Evolutionary conservation across 257 asterid genomes (phyloP), one percentile per base, ranked within the genome.

Genomic region (Verbascum thapsus): DNA sequence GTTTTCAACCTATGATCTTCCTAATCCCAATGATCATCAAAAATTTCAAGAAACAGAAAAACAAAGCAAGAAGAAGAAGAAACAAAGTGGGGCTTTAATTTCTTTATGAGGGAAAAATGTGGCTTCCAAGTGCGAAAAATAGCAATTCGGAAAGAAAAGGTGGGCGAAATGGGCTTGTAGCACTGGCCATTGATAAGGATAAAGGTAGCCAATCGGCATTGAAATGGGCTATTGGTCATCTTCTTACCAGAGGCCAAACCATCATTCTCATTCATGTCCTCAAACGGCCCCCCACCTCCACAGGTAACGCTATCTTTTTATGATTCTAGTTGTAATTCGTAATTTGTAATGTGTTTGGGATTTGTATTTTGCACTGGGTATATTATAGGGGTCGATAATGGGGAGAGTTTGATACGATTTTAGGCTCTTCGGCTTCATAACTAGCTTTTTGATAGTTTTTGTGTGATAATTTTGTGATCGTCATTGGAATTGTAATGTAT

Each of bases 151-250:
- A 58, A 12, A 81, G 57, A 32, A 74, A 30, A 40, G 49, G 38
- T 15, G 89, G 79, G 8, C 73, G 76, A 30, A 83, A 78, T 66
- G 96, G 95, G 13, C 75, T 90, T 6, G 81, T 87, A 50, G 97
- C 97, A n/a, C 83, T 94, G 11, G 97, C 97, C 53, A 78, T 94
- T 3, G 97, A 87, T 55, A 94, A 74, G 66, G 95, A 90, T 55
- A 94, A 82, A 80, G 80, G 81, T 12, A 94, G 99, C 81, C 99
- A 94, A 60, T 45, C 79, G 67, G 99, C 97, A 10, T 70, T 94
- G 35, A 77, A 71, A 78, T 94, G 99, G 99, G 80, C 91, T 2
- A 81, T 67, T 32, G 99, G 81, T 7, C 74, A 90, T 77, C 84
- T 90, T 73, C 71, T 90, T 59, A 20, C 63, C 12, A 85, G 62